Evolutionary conservation across 1,284 basidiomycete species (phyloP).

Genomic region (Ganoderma leucocontextum): DNA sequence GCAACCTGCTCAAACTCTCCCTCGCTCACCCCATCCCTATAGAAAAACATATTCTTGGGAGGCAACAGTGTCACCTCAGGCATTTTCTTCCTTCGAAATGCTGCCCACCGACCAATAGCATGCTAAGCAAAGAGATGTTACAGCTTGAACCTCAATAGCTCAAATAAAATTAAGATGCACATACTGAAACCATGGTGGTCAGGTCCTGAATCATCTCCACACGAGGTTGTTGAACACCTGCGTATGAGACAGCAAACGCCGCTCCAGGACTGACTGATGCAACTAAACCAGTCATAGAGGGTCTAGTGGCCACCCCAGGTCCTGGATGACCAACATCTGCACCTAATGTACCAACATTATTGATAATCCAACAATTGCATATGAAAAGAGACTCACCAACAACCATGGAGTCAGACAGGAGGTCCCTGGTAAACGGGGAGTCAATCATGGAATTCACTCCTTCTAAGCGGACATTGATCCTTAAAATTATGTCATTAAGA

Average conservation of each 20-base stretch:
- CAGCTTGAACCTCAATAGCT: background rate
- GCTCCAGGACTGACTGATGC: conserved; percentile 51
- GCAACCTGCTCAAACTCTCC: conserved; percentile 61
- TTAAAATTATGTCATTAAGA: conserved; percentile 29
- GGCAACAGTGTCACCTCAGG: conserved; percentile 1
- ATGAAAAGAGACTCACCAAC: conserved; percentile 45
- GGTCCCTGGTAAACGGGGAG: conserved; percentile 2
- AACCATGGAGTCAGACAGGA: conserved; percentile 49
- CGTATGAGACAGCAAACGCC: conserved; percentile 45
- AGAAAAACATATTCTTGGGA: conserved; percentile 55
- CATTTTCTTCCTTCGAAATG: background rate
- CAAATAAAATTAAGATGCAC: conserved; percentile 18
- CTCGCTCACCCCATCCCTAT: conserved; percentile 72
- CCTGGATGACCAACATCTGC: conserved; percentile 61
- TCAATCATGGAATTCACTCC: conserved; percentile 47
- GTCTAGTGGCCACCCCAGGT: conserved; percentile 49
- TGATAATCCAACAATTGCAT: background rate
- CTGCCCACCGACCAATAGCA: conserved; percentile 36
- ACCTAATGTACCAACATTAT: conserved; percentile 40
- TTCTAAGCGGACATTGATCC: conserved; percentile 56
- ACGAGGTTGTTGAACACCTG: conserved; percentile 55
- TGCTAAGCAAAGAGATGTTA: conserved; percentile 26
- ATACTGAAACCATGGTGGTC: conserved; percentile 47
- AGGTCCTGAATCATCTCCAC: conserved; percentile 59
- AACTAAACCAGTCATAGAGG: conserved; percentile 63